phyloP scores from a whole-genome alignment of 441 rosid species.

The Croton laevigatus region DNA sequence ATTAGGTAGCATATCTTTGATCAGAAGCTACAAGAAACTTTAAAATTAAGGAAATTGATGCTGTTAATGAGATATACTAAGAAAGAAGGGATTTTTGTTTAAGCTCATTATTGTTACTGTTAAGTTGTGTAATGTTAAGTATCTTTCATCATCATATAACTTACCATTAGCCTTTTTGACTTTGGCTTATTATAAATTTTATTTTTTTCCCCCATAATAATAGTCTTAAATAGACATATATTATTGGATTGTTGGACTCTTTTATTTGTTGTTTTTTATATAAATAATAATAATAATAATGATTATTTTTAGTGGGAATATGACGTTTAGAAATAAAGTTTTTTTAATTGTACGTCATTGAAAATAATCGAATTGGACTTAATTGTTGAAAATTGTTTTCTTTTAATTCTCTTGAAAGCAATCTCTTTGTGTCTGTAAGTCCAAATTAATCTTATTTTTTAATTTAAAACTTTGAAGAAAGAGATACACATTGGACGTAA shows the following conservation, averaged over 20 bases:
- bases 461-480: too few relatives aligned
- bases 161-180: too few relatives aligned
- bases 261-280: too few relatives aligned
- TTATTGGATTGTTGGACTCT: neutral
- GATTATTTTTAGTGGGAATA: neutral
- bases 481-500: too few relatives aligned
- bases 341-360: constrained; percentile 3
- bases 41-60: constrained; percentile 28
- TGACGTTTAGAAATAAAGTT: neutral
- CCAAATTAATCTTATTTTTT: too few relatives aligned
- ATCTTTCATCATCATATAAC: constrained; percentile 12
- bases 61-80: constrained; percentile 7
- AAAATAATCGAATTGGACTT: neutral
- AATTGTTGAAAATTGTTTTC: neutral
- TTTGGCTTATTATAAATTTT: too few relatives aligned
- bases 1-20: constrained; percentile 30
- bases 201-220: too few relatives aligned
- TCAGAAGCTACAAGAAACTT: constrained; percentile 41
- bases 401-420: neutral
- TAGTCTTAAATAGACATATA: too few relatives aligned
- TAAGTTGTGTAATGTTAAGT: neutral
- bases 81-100: constrained; percentile 11
- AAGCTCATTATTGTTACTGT: constrained; percentile 24
- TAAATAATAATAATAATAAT: neutral
- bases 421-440: neutral